Evolutionary conservation across 179 eudicot genomes (phyloP), one percentile per base, ranked within the genome.

Genomic region (Sideroxylon spinosum): DNA sequence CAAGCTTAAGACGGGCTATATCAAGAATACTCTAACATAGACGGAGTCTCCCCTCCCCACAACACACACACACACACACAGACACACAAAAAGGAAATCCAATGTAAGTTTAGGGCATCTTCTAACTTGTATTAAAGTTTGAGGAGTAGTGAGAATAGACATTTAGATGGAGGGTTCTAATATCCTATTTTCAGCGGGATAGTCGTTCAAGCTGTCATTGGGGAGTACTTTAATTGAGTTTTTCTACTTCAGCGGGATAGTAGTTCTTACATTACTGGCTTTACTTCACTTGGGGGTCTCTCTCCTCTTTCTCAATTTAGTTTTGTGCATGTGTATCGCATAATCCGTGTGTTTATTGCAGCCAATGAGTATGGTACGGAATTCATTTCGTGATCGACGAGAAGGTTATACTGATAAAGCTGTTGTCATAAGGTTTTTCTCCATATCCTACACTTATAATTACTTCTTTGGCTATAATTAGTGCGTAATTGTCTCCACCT

Each of bases 331-430:
- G 44, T 11, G 23, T 48, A 53, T 65, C 12, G 25, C 44, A 44
- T 16, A 59, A 16, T 65, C 22, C 13, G 70, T 46, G 22, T 80
- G 26, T 73, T 79, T 83, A 48, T 86, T 84, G 79, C 91, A 95
- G 99, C 97, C 99, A 50, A 90, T 81, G 88, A 91, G 97, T 85
- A 84, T 86, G 89, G 87, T 84, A 22, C 89, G 99, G 48, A 87
- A 75, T 84, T 90, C 99, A 68, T 95, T 90, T 83, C 94, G 96
- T 79, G 94, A 79, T 46, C 84, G 90, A 71, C 84, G 94, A 75
- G 98, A 93, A 86, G 99, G 99, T 80, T 91, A 90, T 79, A 89
- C 89, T 75, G 99, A 95, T 76, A 92, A 92, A 88, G 99, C 98
- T 73, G 97, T 95, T 82, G 87, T 84, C 73, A 95, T 92, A 84